Percentiles rank a stretch among this genome's conserved stretches.
These are phyloP conservation scores for Diaporthe destruens DNA, from an alignment of 2,329 filamentous ascomycete species.

Conservation along the genomic window DNA sequence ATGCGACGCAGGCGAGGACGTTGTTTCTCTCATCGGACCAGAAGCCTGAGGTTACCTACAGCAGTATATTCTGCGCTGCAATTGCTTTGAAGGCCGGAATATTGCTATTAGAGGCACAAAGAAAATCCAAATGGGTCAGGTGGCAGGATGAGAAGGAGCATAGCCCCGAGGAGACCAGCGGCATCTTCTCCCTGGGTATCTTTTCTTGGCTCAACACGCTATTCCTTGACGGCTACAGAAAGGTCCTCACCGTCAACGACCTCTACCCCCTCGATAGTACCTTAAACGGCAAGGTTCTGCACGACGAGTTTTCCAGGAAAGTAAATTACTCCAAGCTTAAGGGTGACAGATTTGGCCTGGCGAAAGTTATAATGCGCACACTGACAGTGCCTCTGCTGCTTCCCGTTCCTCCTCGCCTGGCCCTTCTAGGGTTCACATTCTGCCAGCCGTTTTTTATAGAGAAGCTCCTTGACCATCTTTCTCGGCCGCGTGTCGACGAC, in stretches of 20 bases:
- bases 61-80: slow-evolving; percentile 41
- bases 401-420: slow-evolving; percentile 54
- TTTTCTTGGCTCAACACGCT: slow-evolving; percentile 51
- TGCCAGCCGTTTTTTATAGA: slow-evolving; percentile 60
- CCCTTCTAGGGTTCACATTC: slow-evolving; percentile 56
- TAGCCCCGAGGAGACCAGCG: slow-evolving; percentile 53
- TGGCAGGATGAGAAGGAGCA: slow-evolving; percentile 54
- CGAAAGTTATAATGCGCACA: slow-evolving; percentile 48
- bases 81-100: slow-evolving; percentile 50
- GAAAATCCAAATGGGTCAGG: slow-evolving; percentile 54
- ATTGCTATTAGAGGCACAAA: slow-evolving; percentile 53
- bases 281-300: slow-evolving; percentile 44
- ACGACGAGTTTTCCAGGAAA: slow-evolving; percentile 33
- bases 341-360: slow-evolving; percentile 47
- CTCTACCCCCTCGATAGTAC: slow-evolving; percentile 48
- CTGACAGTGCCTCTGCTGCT: slow-evolving; percentile 51
- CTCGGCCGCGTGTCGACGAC: slow-evolving; percentile 44
- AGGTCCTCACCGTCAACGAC: slow-evolving; percentile 50
- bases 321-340: slow-evolving; percentile 40
- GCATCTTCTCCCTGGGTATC: slow-evolving; percentile 49
- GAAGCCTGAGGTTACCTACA: slow-evolving; percentile 41
- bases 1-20: slow-evolving; percentile 57
- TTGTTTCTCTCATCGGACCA: slow-evolving; percentile 52
- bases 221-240: slow-evolving; percentile 50
- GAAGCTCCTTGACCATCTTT: slow-evolving; percentile 52